phyloP scores from a whole-genome alignment of 108 stramenopile species.

The Hondaea fermentalgiana region DNA sequence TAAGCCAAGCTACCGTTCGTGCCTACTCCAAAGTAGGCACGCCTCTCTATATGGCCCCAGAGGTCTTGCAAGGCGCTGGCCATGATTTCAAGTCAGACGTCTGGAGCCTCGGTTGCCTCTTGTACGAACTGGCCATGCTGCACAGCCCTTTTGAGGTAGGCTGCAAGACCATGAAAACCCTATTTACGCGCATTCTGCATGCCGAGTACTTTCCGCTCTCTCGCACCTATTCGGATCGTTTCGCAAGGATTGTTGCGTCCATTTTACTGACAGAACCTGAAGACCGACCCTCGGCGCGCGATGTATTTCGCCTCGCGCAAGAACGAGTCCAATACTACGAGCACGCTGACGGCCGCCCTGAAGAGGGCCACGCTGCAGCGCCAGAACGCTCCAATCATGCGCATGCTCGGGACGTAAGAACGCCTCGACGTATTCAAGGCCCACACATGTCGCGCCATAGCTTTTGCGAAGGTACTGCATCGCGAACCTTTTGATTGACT shows the following conservation, averaged over 20 bases:
- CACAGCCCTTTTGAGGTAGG: constrained; percentile 27
- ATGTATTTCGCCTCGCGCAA: neutral
- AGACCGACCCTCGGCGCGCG: neutral
- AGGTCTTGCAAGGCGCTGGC: constrained; percentile 16
- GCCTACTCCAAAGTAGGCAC: constrained; percentile 35
- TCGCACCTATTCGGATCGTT: neutral
- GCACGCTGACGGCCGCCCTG: neutral
- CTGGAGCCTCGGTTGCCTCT: constrained; percentile 35
- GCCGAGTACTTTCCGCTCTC: neutral
- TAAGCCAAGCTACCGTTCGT: constrained; percentile 13
- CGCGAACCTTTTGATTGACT: neutral
- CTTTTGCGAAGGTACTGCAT: neutral
- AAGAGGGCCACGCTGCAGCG: neutral
- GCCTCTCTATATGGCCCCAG: constrained; percentile 49
- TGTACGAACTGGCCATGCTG: constrained; percentile 34
- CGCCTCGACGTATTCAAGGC: neutral
- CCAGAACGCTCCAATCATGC: neutral
- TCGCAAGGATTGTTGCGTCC: neutral
- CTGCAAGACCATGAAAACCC: constrained; percentile 19
- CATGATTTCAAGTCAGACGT: constrained; percentile 32
- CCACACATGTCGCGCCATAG: neutral
- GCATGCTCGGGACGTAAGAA: neutral
- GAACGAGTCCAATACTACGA: neutral
- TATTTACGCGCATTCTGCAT: neutral
- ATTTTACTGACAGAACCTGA: neutral